Percentiles rank a stretch among this genome's conserved stretches.
phyloP scores from a whole-genome alignment of 176 grass and related monocot genomes.

The Oryza meyeriana region DNA sequence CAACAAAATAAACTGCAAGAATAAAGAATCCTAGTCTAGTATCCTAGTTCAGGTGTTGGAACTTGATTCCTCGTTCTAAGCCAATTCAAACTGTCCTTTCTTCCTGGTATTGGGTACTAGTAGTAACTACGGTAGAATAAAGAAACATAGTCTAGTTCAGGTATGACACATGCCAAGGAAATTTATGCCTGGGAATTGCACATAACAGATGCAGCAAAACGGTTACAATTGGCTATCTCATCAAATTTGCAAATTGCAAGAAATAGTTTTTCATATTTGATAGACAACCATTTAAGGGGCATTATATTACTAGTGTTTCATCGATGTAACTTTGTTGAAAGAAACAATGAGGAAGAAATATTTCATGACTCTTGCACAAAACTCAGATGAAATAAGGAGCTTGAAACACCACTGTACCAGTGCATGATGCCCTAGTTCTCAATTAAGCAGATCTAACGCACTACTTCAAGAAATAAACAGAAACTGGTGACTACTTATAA shows the following conservation, averaged over 20 bases:
- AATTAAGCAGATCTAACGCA: background rate
- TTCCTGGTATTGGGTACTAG: background rate
- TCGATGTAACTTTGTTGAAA: constrained; percentile 1
- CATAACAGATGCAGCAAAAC: constrained; percentile 6
- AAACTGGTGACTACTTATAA: background rate
- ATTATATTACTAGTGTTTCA: background rate
- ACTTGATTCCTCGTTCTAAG: background rate
- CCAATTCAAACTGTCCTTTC: background rate
- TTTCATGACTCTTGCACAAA: background rate
- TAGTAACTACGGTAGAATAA: background rate
- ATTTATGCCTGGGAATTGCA: background rate
- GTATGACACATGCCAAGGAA: background rate
- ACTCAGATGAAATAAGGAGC: background rate
- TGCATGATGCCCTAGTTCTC: background rate
- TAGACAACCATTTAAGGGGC: background rate
- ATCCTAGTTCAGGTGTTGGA: too few species aligned
- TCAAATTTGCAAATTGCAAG: background rate
- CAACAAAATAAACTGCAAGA: background rate
- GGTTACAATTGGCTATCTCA: background rate
- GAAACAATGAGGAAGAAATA: background rate
- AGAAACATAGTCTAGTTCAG: background rate
- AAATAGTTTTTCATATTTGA: background rate
- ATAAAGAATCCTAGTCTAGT: background rate
- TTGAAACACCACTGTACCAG: background rate
- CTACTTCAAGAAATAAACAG: background rate